Evolutionary conservation across 139 green algal genomes (phyloP).

Genomic region (Chlorella sp.): DNA sequence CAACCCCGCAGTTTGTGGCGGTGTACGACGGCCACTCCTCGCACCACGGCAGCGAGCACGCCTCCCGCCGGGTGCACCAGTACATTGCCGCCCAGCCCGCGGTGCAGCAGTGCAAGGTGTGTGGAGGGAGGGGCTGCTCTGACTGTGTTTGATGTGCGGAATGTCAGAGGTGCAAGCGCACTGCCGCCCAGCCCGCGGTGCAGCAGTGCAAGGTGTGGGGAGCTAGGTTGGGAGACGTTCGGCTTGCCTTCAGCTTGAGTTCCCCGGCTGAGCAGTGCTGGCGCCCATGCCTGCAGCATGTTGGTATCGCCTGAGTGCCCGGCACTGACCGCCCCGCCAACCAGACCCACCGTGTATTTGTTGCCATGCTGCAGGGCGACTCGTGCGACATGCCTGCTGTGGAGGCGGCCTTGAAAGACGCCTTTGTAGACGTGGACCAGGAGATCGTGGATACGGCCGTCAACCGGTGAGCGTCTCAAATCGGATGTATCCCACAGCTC

Average conservation of each 20-base stretch:
- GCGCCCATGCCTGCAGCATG: too few relatives aligned
- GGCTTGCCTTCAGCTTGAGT: too few relatives aligned
- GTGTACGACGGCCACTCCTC: constrained; percentile 39
- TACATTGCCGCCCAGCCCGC: constrained; percentile 17
- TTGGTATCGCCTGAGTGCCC: too few relatives aligned
- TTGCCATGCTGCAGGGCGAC: constrained; percentile 11
- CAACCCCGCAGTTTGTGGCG: constrained; percentile 28
- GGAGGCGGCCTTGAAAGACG: constrained; percentile 18
- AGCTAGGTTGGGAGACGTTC: too few relatives aligned
- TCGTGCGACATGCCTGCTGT: background rate
- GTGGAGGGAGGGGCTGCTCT: background rate
- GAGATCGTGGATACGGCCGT: constrained; percentile 19
- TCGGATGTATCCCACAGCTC: too few relatives aligned
- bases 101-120: constrained; percentile 1
- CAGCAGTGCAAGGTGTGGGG: background rate
- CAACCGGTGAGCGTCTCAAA: background rate
- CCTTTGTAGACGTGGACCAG: constrained; percentile 14
- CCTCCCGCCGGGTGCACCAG: constrained; percentile 24
- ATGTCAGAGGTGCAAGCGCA: constrained; percentile 30
- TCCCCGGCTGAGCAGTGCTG: too few relatives aligned
- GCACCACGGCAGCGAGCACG: constrained; percentile 27
- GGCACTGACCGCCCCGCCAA: too few relatives aligned
- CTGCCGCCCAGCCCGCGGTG: constrained; percentile 11
- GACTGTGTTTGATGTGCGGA: too few relatives aligned
- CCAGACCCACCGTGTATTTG: too few relatives aligned